Base-by-base conservation (phyloP, 1,284 basidiomycete genomes). In the Ustilago cynodontis region DNA sequence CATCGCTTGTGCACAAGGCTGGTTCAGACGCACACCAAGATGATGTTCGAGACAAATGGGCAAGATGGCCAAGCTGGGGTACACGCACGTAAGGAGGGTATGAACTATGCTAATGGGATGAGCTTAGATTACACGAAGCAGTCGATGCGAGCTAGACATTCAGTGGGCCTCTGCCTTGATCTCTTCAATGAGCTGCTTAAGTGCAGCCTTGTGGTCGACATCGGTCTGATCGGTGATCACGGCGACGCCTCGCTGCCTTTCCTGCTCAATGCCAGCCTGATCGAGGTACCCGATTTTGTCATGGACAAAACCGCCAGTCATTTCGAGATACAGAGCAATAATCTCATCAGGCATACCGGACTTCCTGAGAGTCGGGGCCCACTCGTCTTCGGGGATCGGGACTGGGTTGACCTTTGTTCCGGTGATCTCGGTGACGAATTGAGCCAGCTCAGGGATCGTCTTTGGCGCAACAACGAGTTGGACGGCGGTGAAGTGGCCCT, bases 401-500 rank as follows among this genome's bases (percentile, higher is more conserved):
- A 72, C 60, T 1, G 70, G 35, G 50, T 58, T 63, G 51, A 67
- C 60, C 16, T 55, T 33, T 9, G 28, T 39, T 9, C 65, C 65
- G 1, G 43, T 45, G 37, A 67, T 53, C 24, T 72, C 49, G 47
- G 55, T 50, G 14, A 72, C n/a, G 20, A 51, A 33, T 31, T 53
- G 22, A 3, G 70, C 60, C 18, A 72, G n/a, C 57, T 72, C 51
- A 22, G 60, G 65, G 22, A 65, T n/a, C 14, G 59, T 72, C 49
- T 72, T 65, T 1, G 11, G 16, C 13, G 24, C 49, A 7, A 52
- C 57, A 31, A 66, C 22, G 26, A 72, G 52, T 53, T 72, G 59
- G 1, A 59, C 59, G 7, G 60, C 65, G 8, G 65, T 59, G 14
- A 72, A 31, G 22, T 52, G 51, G 6, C 59, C 60, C 35, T 67